Percentiles rank a stretch among this genome's conserved stretches.
phyloP scores from a whole-genome alignment of 768 basidiomycete species.

The Trametes cingulata region DNA sequence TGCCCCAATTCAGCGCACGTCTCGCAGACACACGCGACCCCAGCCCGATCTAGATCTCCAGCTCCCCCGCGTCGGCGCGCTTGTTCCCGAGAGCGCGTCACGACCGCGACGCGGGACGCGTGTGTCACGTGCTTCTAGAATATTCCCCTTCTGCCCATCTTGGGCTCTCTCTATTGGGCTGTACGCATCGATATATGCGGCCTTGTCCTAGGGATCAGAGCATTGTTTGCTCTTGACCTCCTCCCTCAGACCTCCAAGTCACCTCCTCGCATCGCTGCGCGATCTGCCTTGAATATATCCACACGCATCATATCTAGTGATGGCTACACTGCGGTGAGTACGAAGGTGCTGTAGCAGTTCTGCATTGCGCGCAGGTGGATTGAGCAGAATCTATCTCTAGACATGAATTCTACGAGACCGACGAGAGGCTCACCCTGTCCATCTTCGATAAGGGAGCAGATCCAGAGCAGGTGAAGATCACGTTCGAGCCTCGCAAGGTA shows the following conservation, averaged over 20 bases:
- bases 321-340: slow-evolving; percentile 12
- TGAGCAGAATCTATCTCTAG: slow-evolving; percentile 37
- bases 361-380: not conserved
- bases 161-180: not conserved
- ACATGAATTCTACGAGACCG: slow-evolving; percentile 88
- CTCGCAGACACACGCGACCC: slow-evolving; percentile 1
- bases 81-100: not conserved
- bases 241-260: not conserved
- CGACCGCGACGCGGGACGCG: slow-evolving; percentile 4
- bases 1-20: slow-evolving; percentile 1
- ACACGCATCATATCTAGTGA: not conserved
- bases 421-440: slow-evolving; percentile 70
- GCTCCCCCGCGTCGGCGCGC: not conserved
- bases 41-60: slow-evolving; percentile 16
- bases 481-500: slow-evolving; percentile 68
- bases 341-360: not conserved
- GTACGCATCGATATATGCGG: not conserved
- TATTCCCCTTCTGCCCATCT: slow-evolving; percentile 18
- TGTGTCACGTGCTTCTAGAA: slow-evolving; percentile 24
- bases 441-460: slow-evolving; percentile 81
- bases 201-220: not conserved
- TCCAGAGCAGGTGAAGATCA: slow-evolving; percentile 58
- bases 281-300: not conserved
- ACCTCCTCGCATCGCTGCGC: not conserved
- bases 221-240: not conserved